Evolutionary conservation across 2,329 filamentous ascomycete genomes (phyloP), one percentile per base, ranked within the genome.

Genomic region (Alternaria dauci): DNA sequence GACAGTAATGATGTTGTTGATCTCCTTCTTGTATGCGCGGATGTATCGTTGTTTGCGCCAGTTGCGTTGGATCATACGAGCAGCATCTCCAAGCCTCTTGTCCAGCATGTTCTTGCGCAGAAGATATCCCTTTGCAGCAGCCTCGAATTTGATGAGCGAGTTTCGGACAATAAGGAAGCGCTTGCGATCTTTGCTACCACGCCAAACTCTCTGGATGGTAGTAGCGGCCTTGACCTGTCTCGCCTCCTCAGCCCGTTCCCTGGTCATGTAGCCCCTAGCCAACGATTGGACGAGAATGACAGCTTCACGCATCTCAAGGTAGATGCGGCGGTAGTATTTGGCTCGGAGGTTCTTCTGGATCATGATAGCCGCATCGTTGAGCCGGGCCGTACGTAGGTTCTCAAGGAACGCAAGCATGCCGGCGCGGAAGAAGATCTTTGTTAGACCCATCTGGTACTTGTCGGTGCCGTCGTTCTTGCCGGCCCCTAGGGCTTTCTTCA

Each of bases 361-460:
- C 89, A 99, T 91, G 71, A 96, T 92, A 12, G 95, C 95, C 69
- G 94, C 96, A 68, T 93, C 91, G 76, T 96, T 98, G 76, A 99
- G 86, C 60, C 94, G 89, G 67, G 86, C 92, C 12, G 95, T 97
- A 60, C 95, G 89, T 67, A 97, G 85, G 69, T 97, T 97, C 81
- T 99, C 95, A 52, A 99, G 84, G 82, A 97, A 97, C 7, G 95
- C 95, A 71, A 99, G 89, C 95, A 99, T 99, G 79, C 95, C 95
- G 57, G 95, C 95, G 62, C 95, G 91, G 88, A 99, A 99, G 83
- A 99, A 99, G 76, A 99, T 97, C 83, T 99, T 99, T 53, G 94
- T 98, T 68, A 98, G 84, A 81, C 95, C 95, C 66, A 99, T 87
- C 81, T 99, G 95, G 77, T 98, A 99, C 81, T 97, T 99, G 82